phyloP scores from a whole-genome alignment of 1,139 yeast genomes.

The Diutina rugosa region DNA sequence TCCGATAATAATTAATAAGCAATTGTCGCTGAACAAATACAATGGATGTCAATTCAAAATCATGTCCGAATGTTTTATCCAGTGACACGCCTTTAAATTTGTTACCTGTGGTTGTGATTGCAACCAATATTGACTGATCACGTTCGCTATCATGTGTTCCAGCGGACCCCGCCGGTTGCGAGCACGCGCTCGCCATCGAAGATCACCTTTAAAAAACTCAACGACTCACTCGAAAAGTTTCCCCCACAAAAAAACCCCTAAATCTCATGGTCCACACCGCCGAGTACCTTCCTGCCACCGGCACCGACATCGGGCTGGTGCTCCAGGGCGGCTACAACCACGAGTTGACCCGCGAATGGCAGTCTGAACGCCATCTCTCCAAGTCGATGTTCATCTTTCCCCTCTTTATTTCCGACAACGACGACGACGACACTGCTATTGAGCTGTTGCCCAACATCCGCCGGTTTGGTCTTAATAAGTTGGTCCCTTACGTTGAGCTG shows the following conservation, averaged over 20 bases:
- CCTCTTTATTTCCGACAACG: constrained; percentile 67
- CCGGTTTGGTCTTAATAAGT: constrained; percentile 72
- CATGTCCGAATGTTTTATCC: too few species aligned
- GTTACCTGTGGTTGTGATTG: neutral
- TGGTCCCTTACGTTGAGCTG: constrained; percentile 56
- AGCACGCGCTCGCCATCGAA: neutral
- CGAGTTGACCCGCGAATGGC: constrained; percentile 86
- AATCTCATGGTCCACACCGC: constrained; percentile 42
- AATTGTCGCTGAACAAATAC: too few species aligned
- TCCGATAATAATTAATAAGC: too few species aligned
- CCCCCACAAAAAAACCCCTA: neutral
- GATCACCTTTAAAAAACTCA: neutral
- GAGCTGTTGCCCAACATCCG: constrained; percentile 79
- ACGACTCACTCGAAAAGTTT: neutral
- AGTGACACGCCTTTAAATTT: neutral
- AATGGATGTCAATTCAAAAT: too few species aligned
- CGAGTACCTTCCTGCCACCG: constrained; percentile 45
- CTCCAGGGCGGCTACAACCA: constrained; percentile 93
- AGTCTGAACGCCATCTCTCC: constrained; percentile 65
- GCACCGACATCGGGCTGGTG: constrained; percentile 60
- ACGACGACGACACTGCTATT: constrained; percentile 67
- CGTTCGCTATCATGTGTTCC: neutral
- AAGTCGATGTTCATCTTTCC: constrained; percentile 93
- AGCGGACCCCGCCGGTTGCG: neutral
- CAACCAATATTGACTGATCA: neutral